These are phyloP conservation scores for Erythrophleum ivorense DNA, from an alignment of 331 rosid genomes.

Conservation along the genomic window DNA sequence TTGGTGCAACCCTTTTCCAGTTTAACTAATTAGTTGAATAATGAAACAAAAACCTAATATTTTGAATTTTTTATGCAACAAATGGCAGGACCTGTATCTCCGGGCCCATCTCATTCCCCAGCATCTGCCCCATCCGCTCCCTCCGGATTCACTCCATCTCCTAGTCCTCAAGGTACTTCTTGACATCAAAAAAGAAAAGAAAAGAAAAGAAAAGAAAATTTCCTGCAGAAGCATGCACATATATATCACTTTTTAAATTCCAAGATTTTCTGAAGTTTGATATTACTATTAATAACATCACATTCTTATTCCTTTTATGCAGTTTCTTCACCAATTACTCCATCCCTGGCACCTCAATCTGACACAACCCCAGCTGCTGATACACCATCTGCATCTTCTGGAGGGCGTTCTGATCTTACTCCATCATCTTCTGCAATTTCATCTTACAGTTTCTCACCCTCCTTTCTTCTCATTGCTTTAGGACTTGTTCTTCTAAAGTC, in stretches of 20 bases:
- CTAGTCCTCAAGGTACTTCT: conserved; percentile 65
- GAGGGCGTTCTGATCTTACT: conserved; percentile 60
- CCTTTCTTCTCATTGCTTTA: conserved; percentile 46
- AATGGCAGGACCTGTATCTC: conserved; percentile 64
- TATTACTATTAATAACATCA: not conserved
- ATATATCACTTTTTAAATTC: not conserved
- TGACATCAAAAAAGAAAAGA: too few relatives aligned
- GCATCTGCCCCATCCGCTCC: conserved; percentile 68
- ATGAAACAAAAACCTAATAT: not conserved
- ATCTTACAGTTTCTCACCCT: conserved; percentile 31
- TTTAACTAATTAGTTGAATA: not conserved
- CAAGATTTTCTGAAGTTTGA: conserved; percentile 19
- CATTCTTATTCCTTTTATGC: conserved; percentile 35
- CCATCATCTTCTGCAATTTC: conserved; percentile 70
- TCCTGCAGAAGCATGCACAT: too few relatives aligned
- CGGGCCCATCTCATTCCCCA: conserved; percentile 69
- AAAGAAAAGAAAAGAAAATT: too few relatives aligned
- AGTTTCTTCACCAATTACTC: conserved; percentile 68
- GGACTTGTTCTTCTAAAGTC: conserved; percentile 49
- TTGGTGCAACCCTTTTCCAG: not conserved
- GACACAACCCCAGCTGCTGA: conserved; percentile 53
- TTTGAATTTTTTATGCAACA: not conserved
- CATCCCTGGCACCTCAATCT: conserved; percentile 70
- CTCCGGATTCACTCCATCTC: conserved; percentile 60
- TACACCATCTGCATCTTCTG: conserved; percentile 54